Evolutionary conservation across 2,329 filamentous ascomycete genomes (phyloP).

Genomic region (Cladosporium austrohemisphaericum): DNA sequence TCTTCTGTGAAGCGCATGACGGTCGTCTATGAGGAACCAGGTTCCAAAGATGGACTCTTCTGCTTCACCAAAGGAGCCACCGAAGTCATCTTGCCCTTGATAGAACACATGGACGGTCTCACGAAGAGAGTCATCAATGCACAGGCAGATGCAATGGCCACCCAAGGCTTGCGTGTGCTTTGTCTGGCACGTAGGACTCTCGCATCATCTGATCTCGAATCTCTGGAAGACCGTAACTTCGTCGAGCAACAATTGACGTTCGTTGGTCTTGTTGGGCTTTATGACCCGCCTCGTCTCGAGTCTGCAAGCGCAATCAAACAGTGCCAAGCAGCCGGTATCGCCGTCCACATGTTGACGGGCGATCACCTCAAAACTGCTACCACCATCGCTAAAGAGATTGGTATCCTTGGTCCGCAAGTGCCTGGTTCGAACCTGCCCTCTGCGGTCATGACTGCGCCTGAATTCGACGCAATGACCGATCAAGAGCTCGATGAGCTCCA

Average conservation of each 20-base stretch:
- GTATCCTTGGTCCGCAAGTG: slow-evolving; percentile 36
- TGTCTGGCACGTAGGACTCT: slow-evolving; percentile 27
- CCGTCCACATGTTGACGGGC: slow-evolving; percentile 49
- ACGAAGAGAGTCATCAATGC: slow-evolving; percentile 23
- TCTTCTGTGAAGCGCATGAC: slow-evolving; percentile 35
- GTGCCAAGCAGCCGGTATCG: slow-evolving; percentile 46
- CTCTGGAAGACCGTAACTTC: slow-evolving; percentile 19
- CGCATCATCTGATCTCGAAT: slow-evolving; percentile 12
- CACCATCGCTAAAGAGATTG: slow-evolving; percentile 46
- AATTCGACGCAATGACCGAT: slow-evolving; percentile 44
- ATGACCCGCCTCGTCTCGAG: slow-evolving; percentile 33
- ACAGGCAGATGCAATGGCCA: slow-evolving; percentile 29
- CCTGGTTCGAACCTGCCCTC: slow-evolving; percentile 24
- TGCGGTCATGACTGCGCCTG: slow-evolving; percentile 42
- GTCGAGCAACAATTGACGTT: slow-evolving; percentile 29
- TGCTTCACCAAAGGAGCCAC: slow-evolving; percentile 34
- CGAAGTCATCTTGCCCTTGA: slow-evolving; percentile 30
- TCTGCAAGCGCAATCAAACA: slow-evolving; percentile 39
- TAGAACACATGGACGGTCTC: slow-evolving; percentile 21
- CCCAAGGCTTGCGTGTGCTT: slow-evolving; percentile 32
- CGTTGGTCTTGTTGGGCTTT: slow-evolving; percentile 32
- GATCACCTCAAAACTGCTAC: slow-evolving; percentile 46
- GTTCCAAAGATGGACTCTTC: slow-evolving; percentile 18
- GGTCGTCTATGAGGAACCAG: slow-evolving; percentile 24
- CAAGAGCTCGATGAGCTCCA: slow-evolving; percentile 41